A percentile compares a stretch with the other conserved stretches of the same genome.
Evolutionary conservation across 306 rosid genomes (phyloP).

Genomic region (Vigna nakashimae): DNA sequence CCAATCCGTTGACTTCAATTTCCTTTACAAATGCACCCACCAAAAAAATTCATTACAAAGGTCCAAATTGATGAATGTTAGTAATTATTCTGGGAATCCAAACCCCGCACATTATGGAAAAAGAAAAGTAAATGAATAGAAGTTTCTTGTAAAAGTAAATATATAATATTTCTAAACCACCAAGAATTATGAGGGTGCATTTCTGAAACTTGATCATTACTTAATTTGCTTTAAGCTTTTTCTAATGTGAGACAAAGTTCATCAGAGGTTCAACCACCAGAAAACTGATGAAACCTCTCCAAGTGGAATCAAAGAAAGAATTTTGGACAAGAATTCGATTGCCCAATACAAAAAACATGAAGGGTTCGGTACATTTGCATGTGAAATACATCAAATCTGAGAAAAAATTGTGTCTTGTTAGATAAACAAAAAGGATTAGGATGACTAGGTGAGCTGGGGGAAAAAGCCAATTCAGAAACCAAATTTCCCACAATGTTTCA

Average conservation of each 20-base stretch:
- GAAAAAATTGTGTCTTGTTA: not conserved
- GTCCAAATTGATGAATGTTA: slow-evolving; percentile 32
- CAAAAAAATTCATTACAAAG: not conserved
- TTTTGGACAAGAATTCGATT: not conserved
- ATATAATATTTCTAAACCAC: slow-evolving; percentile 24
- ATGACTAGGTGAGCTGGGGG: slow-evolving; percentile 38
- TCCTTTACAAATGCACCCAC: not conserved
- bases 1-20: slow-evolving; percentile 14
- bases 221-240: slow-evolving; percentile 21
- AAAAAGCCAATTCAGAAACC: slow-evolving; percentile 24
- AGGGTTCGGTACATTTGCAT: not conserved
- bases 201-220: slow-evolving; percentile 29
- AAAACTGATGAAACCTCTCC: slow-evolving; percentile 23
- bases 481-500: slow-evolving; percentile 16
- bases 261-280: slow-evolving; percentile 21
- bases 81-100: slow-evolving; percentile 21
- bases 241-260: slow-evolving; percentile 21
- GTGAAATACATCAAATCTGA: slow-evolving; percentile 9
- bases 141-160: slow-evolving; percentile 17
- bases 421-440: slow-evolving; percentile 32
- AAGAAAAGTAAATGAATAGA: slow-evolving; percentile 4
- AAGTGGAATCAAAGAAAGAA: not conserved
- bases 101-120: slow-evolving; percentile 36
- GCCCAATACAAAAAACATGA: not conserved
- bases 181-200: slow-evolving; percentile 17